A percentile compares a stretch with the other conserved stretches of the same genome.
Conservation (phyloP, 495 filamentous ascomycete species). For the Entonaema liquescens region DNA sequence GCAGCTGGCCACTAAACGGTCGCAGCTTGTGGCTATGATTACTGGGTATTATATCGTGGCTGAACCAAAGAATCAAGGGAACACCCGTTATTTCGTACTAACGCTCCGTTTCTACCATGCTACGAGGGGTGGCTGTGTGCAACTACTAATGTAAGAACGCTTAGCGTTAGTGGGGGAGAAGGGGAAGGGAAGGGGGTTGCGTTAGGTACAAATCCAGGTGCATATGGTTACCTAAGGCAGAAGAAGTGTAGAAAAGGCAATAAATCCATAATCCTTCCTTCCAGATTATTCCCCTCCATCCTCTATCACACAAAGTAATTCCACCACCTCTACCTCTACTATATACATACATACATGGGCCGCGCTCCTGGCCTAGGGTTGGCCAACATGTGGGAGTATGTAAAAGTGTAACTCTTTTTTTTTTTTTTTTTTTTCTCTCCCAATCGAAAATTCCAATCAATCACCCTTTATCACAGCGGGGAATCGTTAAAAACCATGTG, state of each 20-base stretch:
- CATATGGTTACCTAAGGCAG: not conserved
- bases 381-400: not conserved
- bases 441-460: not conserved
- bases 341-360: not conserved
- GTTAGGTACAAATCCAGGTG: no score
- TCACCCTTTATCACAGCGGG: not conserved
- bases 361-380: not conserved
- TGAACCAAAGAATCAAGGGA: constrained; percentile 2
- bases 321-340: not conserved
- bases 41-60: constrained; percentile 21
- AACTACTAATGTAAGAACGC: no score
- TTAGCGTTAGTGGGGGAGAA: constrained; percentile 2
- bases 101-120: not conserved
- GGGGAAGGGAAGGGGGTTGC: not conserved
- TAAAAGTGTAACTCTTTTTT: not conserved
- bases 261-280: not conserved
- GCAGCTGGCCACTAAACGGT: constrained; percentile 14
- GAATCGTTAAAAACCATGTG: not conserved
- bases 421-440: no score
- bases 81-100: not conserved
- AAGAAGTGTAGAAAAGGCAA: constrained; percentile 29
- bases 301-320: not conserved
- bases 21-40: constrained; percentile 31
- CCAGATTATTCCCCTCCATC: not conserved
- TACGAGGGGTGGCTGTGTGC: constrained; percentile 1